Conservation (phyloP, 1,139 yeast genomes). For the Dujonia santamariae region DNA sequence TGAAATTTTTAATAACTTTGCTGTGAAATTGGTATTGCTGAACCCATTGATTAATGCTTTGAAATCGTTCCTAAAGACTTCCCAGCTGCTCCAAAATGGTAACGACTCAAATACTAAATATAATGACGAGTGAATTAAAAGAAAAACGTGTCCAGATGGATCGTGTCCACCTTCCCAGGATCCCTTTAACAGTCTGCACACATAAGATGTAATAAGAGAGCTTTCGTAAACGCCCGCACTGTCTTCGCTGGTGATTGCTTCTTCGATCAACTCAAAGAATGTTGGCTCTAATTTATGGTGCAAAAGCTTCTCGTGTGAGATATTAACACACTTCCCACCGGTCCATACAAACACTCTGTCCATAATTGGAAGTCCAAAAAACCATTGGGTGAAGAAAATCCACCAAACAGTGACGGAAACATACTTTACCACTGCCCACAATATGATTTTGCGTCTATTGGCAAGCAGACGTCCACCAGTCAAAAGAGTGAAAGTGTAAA, state of each 20-base stretch:
- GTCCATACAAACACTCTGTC: constrained; percentile 75
- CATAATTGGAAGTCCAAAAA: constrained; percentile 85
- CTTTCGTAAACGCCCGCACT: constrained; percentile 14
- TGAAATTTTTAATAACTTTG: constrained; percentile 7
- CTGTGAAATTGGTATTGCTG: background rate
- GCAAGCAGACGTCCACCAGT: background rate
- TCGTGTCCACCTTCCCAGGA: constrained; percentile 92
- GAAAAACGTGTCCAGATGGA: constrained; percentile 91
- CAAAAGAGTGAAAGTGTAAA: constrained; percentile 21
- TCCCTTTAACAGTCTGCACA: constrained; percentile 65
- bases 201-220: constrained; percentile 36
- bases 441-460: background rate
- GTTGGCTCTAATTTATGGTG: constrained; percentile 3
- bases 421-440: constrained; percentile 36
- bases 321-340: constrained; percentile 72
- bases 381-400: constrained; percentile 86
- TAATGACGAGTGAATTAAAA: constrained; percentile 70
- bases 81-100: constrained; percentile 35
- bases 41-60: constrained; percentile 1
- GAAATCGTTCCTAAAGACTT: constrained; percentile 6
- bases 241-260: background rate
- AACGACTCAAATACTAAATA: constrained; percentile 66
- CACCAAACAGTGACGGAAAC: constrained; percentile 68
- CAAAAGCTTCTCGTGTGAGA: constrained; percentile 13
- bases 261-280: constrained; percentile 2